phyloP scores from a whole-genome alignment of 257 asterid genomes.

The Knoxia roxburghii region DNA sequence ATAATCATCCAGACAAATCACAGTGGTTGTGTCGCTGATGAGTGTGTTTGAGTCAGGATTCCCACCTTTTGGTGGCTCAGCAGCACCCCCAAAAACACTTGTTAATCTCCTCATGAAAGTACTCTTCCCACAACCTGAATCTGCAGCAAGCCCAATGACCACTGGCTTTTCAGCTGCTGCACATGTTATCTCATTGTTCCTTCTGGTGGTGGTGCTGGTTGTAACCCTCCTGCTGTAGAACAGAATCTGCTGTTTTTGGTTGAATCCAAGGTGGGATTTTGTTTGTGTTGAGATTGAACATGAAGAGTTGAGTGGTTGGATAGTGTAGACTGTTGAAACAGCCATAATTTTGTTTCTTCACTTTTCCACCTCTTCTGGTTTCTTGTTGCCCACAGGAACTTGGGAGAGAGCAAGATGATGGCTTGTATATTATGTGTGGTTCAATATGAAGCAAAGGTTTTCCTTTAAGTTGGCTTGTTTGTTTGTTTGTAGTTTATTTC shows the following conservation, averaged over 20 bases:
- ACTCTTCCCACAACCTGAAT: conserved; percentile 93
- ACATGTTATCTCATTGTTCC: conserved; percentile 39
- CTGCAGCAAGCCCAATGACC: conserved; percentile 87
- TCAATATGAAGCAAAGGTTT: conserved; percentile 3
- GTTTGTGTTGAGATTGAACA: conserved; percentile 65
- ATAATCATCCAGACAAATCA: conserved; percentile 86
- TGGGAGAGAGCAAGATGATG: conserved; percentile 19
- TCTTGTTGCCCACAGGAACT: conserved; percentile 9
- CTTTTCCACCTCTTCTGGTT: conserved; percentile 21
- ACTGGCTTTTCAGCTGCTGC: conserved; percentile 60
- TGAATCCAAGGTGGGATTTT: conserved; percentile 61
- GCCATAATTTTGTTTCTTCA: conserved; percentile 44
- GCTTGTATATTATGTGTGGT: conserved; percentile 8
- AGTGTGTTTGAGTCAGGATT: conserved; percentile 95
- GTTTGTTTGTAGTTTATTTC: not conserved
- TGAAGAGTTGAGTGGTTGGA: conserved; percentile 61
- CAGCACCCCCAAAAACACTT: conserved; percentile 96
- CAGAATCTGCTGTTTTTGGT: conserved; percentile 49
- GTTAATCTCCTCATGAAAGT: conserved; percentile 97
- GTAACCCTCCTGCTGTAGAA: conserved; percentile 27
- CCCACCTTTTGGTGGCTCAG: conserved; percentile 95
- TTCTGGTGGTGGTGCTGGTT: conserved; percentile 14
- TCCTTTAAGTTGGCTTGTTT: conserved; percentile 5
- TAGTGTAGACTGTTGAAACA: conserved; percentile 62
- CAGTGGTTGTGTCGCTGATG: conserved; percentile 80